Evolutionary conservation across 2,329 filamentous ascomycete species (phyloP).

Genomic region (Ophiobolus disseminans): DNA sequence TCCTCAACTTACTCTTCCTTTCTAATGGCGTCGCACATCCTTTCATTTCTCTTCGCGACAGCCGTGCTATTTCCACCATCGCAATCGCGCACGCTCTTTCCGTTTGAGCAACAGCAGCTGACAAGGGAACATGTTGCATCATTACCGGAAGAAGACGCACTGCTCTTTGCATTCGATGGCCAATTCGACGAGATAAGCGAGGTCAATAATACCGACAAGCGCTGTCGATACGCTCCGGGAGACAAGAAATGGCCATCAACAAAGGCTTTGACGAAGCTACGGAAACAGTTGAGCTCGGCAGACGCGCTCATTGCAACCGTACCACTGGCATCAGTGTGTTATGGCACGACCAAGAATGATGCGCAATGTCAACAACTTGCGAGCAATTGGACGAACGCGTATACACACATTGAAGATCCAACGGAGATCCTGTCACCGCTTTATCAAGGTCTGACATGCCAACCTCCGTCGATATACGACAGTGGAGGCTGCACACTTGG

Average conservation of each 20-base stretch:
- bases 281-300: conserved; percentile 29
- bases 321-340: conserved; percentile 33
- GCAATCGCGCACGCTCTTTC: conserved; percentile 27
- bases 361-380: conserved; percentile 29
- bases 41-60: conserved; percentile 17
- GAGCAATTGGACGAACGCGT: conserved; percentile 24
- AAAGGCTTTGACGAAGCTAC: conserved; percentile 28
- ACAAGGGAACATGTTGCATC: conserved; percentile 32
- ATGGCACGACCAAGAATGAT: conserved; percentile 25
- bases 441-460: conserved; percentile 40
- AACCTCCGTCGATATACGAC: conserved; percentile 23
- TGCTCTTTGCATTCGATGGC: conserved; percentile 30
- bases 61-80: conserved; percentile 14
- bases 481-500: conserved; percentile 39
- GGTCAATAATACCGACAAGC: conserved; percentile 21
- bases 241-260: conserved; percentile 36
- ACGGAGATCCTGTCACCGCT: conserved; percentile 35
- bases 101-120: conserved; percentile 29
- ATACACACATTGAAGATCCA: conserved; percentile 34
- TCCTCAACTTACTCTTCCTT: not conserved
- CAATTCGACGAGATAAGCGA: conserved; percentile 12
- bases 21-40: conserved; percentile 12
- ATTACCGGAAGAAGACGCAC: conserved; percentile 26
- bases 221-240: conserved; percentile 27
- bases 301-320: conserved; percentile 26